Evolutionary conservation across 2,329 filamentous ascomycete genomes (phyloP).

Genomic region (Blumeria hordei): DNA sequence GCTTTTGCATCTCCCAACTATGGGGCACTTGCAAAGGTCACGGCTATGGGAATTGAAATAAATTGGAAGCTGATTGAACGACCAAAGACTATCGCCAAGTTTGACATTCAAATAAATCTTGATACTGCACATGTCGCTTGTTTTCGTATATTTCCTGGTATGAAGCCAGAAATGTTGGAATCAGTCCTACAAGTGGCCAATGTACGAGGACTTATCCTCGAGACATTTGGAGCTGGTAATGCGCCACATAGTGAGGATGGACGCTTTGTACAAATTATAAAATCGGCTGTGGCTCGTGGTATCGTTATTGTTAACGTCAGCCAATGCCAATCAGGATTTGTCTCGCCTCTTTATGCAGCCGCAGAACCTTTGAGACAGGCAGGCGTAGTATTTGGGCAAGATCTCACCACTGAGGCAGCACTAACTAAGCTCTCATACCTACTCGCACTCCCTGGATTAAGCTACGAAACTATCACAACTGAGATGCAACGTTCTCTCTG

Average conservation of each 20-base stretch:
- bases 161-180: conserved; percentile 46
- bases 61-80: conserved; percentile 37
- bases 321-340: conserved; percentile 31
- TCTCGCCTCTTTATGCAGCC: conserved; percentile 32
- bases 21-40: conserved; percentile 35
- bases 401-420: conserved; percentile 36
- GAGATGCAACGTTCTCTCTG: conserved; percentile 38
- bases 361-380: conserved; percentile 36
- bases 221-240: conserved; percentile 52
- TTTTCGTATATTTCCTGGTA: conserved; percentile 46
- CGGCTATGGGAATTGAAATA: conserved; percentile 34
- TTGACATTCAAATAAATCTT: conserved; percentile 35
- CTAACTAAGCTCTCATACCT: conserved; percentile 19
- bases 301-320: conserved; percentile 52
- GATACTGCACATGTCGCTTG: conserved; percentile 45
- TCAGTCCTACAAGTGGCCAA: conserved; percentile 36
- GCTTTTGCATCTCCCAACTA: conserved; percentile 46
- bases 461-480: conserved; percentile 30
- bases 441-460: conserved; percentile 31
- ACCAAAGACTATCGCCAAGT: conserved; percentile 30
- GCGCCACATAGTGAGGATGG: conserved; percentile 37
- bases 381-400: conserved; percentile 43
- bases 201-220: conserved; percentile 41
- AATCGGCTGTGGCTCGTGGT: conserved; percentile 36
- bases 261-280: conserved; percentile 34